Base-by-base conservation (phyloP, 2,329 filamentous ascomycete species). In the Alternaria arbusti region DNA sequence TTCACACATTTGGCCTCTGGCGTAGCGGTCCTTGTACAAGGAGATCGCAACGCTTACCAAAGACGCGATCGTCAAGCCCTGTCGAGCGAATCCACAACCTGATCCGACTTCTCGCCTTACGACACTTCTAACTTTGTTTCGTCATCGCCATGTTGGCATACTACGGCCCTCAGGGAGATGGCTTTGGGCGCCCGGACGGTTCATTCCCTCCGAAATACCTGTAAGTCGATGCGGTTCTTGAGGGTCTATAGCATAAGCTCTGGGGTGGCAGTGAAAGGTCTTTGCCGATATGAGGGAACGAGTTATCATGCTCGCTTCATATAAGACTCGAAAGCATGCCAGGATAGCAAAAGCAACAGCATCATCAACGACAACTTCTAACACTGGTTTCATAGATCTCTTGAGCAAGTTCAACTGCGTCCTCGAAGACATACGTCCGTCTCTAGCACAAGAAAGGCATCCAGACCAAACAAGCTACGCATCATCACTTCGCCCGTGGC, bases 251-350 rank as follows among this genome's bases (percentile, higher is more conserved):
- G 49, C 43, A 59, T 68, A 54, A 66, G 61, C 67, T 51, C 50
- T 50, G 65, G 61, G 61, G 67, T 68, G 67, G 67, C 68, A 63
- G 68, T 70, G 66, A 64, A 25, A 26, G 17, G 57, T 46, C 43
- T 56, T n/a, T 17, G 54, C 50, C n/a, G 17, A 45, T 36, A 64
- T 40, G 50, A 49, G 32, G 44, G 60, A 30, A 49, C 45, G 23
- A 28, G 30, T 51, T 62, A 26, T 54, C 12, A 30, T 20, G 20
- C 32, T 50, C 22, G 22, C 22, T 40, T 49, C 57, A 65, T 69
- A 66, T 67, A 67, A 66, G 61, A 54, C 50, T 55, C 32, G 15
- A 57, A 28, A 45, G 10, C 26, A 51, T 26, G 36, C 63, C 61
- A 56, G 25, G 36, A 30, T 11, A 47, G 25, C 26, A n/a, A 50